phyloP scores from a whole-genome alignment of 352 stramenopile genomes.

The Pythium apleroticum region DNA sequence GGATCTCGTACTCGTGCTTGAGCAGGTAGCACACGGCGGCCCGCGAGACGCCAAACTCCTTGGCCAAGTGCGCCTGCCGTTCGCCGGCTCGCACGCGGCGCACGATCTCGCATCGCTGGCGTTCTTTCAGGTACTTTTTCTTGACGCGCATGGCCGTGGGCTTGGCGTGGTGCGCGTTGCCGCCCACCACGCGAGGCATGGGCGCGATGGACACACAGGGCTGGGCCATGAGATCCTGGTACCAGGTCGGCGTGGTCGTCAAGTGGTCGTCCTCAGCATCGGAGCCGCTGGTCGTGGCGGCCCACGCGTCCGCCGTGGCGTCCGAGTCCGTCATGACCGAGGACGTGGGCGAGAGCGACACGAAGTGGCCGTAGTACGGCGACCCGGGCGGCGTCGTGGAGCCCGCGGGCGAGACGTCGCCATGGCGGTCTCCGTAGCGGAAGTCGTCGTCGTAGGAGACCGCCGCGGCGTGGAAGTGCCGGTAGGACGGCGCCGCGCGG shows the following conservation, averaged over 20 bases:
- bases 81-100: constrained; percentile 51
- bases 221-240: constrained; percentile 9
- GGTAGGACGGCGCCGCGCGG: neutral
- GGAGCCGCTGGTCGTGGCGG: constrained; percentile 3
- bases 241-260: neutral
- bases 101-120: constrained; percentile 64
- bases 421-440: neutral
- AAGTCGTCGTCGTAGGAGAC: neutral
- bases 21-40: constrained; percentile 61
- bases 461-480: neutral
- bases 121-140: constrained; percentile 74
- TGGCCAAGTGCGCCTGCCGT: constrained; percentile 57
- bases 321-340: constrained; percentile 5
- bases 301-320: neutral
- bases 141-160: constrained; percentile 22
- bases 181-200: neutral
- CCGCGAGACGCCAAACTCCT: constrained; percentile 59
- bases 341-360: constrained; percentile 15
- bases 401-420: neutral
- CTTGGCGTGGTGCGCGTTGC: neutral
- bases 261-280: constrained; percentile 2
- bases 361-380: constrained; percentile 24
- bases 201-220: constrained; percentile 12
- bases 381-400: constrained; percentile 15
- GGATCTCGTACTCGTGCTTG: constrained; percentile 64